Evolutionary conservation across 208 protist genomes (phyloP), one percentile per base, ranked within the genome.

Genomic region (Trypanosoma cruzi): DNA sequence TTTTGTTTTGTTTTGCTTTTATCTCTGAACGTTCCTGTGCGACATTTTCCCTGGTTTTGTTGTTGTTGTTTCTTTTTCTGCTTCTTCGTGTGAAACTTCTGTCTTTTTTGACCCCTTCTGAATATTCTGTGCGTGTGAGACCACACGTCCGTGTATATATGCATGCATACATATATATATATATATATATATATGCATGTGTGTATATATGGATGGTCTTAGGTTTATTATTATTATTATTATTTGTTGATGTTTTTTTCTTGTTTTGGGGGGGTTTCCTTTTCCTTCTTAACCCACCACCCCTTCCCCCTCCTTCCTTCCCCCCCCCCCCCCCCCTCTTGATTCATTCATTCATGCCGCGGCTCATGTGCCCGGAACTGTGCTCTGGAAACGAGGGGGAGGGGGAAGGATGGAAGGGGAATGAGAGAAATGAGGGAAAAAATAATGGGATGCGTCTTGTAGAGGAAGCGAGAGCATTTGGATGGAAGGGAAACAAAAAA

Each of bases 1-100:
- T 63, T 61, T 67, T 11, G 64, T 67, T 7, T 67, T 57, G 22
- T 70, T 71, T 54, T 56, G 32, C 40, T 54, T 66, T 37, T 55
- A 46, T 61, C 26, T 63, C 62, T 67, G 0, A 44, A 44, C 37
- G 37, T 44, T 44, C 37, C 37, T 44, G 8, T 44, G 37, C 13
- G 8, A 44, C n/a, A 44, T 52, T 56, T 42, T 31, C 50, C 36
- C 26, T 24, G 8, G 37, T 13, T 44, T 44, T 58, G 28, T 50
- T 69, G 31, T 73, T 60, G 2, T 81, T 66, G 29, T 66, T 54
- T 28, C 6, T n/a, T 48, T 48, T 24, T 54, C 28, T 66, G 8
- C 26, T 28, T 66, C 4, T 54, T 22, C 2, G 11, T 66, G 36
- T 66, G 4, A 6, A n/a, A 13, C 49, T 40, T 37, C 34, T 63